A percentile compares a stretch with the other conserved stretches of the same genome.
Evolutionary conservation across 352 stramenopile genomes (phyloP).

Genomic region (Globisporangium irregulare): DNA sequence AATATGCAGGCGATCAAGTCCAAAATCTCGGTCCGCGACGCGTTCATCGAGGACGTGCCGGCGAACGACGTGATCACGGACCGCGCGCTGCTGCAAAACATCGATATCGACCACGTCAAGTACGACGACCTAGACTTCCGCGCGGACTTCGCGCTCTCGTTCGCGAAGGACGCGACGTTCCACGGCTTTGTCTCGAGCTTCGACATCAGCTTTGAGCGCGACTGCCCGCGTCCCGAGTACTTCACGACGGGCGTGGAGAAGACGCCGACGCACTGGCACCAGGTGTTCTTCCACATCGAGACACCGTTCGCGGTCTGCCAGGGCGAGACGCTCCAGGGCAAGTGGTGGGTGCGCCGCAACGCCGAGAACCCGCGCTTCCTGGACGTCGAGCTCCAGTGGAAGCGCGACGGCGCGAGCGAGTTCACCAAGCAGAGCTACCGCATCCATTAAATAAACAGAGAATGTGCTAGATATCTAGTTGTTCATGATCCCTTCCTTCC

Average conservation of each 20-base stretch:
- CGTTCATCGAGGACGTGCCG: conserved; percentile 95
- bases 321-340: conserved; percentile 82
- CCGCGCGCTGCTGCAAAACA: conserved; percentile 76
- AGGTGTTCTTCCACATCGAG: conserved; percentile 96
- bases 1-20: conserved; percentile 97
- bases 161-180: conserved; percentile 87
- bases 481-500: background rate
- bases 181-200: conserved; percentile 97
- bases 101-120: conserved; percentile 88
- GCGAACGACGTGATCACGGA: conserved; percentile 87
- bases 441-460: conserved; percentile 57
- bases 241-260: conserved; percentile 92
- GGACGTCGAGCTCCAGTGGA: conserved; percentile 88
- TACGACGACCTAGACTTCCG: conserved; percentile 95
- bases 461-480: background rate
- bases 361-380: conserved; percentile 92
- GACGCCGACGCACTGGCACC: conserved; percentile 98
- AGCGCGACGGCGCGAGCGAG: conserved; percentile 33
- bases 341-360: conserved; percentile 87
- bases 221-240: conserved; percentile 90
- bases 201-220: conserved; percentile 95
- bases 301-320: conserved; percentile 67
- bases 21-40: conserved; percentile 93
- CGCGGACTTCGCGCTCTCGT: conserved; percentile 85
- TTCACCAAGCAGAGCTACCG: conserved; percentile 65